A percentile compares a stretch with the other conserved stretches of the same genome.
Evolutionary conservation across 108 stramenopile species (phyloP).

Genomic region (Cyclotella cryptica): DNA sequence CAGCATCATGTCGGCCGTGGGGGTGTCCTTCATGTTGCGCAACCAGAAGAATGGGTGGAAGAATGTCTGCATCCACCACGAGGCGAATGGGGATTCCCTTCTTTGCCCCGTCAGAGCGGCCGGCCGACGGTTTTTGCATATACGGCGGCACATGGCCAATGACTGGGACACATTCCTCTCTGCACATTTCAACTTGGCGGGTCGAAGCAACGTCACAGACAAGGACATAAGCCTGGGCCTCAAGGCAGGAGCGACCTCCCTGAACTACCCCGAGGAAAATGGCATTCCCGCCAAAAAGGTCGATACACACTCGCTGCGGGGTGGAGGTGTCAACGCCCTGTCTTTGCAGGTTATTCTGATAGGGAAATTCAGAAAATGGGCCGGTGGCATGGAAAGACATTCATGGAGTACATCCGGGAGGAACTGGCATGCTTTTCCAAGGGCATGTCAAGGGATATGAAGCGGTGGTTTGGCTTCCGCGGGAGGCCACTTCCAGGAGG

Average conservation of each 20-base stretch:
- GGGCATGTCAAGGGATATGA: conserved; percentile 17
- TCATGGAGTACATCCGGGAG: conserved; percentile 17
- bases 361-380: conserved; percentile 26
- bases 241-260: neutral
- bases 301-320: conserved; percentile 11
- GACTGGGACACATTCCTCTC: conserved; percentile 4
- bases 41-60: conserved; percentile 3
- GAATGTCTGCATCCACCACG: neutral
- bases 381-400: conserved; percentile 2
- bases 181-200: neutral
- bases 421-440: neutral
- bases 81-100: neutral
- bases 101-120: neutral
- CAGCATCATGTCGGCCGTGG: neutral
- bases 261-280: conserved; percentile 8
- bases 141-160: neutral
- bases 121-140: neutral
- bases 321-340: conserved; percentile 17
- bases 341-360: conserved; percentile 15
- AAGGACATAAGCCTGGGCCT: neutral
- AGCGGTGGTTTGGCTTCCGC: neutral
- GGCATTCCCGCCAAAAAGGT: conserved; percentile 19
- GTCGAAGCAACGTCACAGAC: neutral
- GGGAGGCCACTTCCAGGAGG: neutral
- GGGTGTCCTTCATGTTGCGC: neutral